Percentiles rank a stretch among this genome's conserved stretches.
Evolutionary conservation across 2,329 filamentous ascomycete species (phyloP).

Genomic region (Verticillium nubilum): DNA sequence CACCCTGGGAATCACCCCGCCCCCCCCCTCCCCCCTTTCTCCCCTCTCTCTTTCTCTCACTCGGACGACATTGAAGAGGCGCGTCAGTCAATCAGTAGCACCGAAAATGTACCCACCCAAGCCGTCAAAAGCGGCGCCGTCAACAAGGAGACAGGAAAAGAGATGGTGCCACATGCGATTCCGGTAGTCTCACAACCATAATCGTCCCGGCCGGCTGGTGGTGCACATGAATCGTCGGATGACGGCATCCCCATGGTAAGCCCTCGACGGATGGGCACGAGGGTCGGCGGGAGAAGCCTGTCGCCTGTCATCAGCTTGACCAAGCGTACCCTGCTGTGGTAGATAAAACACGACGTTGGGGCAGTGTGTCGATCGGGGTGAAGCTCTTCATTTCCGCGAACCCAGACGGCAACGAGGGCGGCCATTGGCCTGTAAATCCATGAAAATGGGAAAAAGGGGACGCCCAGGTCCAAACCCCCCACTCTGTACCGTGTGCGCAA

Average conservation of each 20-base stretch:
- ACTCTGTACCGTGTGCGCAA: neutral
- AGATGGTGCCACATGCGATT: neutral
- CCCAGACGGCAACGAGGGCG: neutral
- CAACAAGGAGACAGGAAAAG: neutral
- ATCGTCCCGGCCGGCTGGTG: neutral
- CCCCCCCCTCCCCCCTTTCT: too few relatives aligned
- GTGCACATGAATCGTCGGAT: neutral
- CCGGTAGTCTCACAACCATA: neutral
- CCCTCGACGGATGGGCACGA: neutral
- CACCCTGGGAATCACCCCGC: neutral
- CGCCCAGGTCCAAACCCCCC: neutral
- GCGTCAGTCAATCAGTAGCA: neutral
- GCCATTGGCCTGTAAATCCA: neutral
- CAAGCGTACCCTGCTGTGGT: neutral
- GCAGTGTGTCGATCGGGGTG: neutral
- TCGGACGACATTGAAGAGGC: neutral
- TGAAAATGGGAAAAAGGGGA: neutral
- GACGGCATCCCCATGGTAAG: neutral
- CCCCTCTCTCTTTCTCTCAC: neutral
- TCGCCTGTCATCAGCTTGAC: neutral
- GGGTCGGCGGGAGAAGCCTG: neutral
- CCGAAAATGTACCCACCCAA: neutral
- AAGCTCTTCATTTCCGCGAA: neutral
- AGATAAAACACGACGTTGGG: neutral
- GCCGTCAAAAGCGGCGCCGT: neutral